These are phyloP conservation scores for Leersia perrieri DNA, from an alignment of 176 grass and related monocot genomes.

Conservation along the genomic window DNA sequence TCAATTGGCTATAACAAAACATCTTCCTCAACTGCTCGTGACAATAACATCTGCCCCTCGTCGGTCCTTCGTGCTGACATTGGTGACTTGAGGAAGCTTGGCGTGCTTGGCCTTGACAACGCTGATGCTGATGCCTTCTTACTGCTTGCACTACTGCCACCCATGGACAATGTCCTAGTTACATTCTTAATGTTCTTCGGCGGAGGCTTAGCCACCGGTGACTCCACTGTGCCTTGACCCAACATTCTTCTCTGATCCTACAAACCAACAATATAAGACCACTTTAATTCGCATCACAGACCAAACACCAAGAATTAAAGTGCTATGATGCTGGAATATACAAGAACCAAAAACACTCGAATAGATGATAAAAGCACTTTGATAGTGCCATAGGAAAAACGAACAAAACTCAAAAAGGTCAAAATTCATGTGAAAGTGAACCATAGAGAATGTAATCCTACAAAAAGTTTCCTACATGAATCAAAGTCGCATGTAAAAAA, in stretches of 20 bases:
- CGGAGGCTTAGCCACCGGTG: slow-evolving; percentile 26
- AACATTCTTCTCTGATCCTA: slow-evolving; percentile 39
- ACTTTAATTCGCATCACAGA: no score
- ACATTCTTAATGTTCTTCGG: slow-evolving; percentile 46
- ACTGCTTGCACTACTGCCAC: background rate
- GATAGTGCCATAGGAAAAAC: no score
- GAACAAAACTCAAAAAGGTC: no score
- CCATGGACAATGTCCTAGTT: slow-evolving; percentile 43
- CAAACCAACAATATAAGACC: background rate
- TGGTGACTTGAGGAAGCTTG: slow-evolving; percentile 43
- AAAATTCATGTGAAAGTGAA: no score
- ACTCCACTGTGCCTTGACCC: slow-evolving; percentile 19
- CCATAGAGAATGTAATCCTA: no score
- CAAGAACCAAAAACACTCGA: no score
- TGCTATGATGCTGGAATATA: no score
- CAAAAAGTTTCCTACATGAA: no score
- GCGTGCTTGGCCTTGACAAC: slow-evolving; percentile 32
- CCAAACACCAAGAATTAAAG: no score
- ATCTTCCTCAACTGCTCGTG: background rate
- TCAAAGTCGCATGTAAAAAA: no score
- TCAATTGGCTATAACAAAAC: background rate
- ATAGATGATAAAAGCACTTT: no score
- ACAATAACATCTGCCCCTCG: slow-evolving; percentile 16
- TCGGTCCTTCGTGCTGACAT: slow-evolving; percentile 18
- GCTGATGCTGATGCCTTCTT: background rate